phyloP scores from a whole-genome alignment of 148 eudicot species.

The Chenopodium berlandieri region DNA sequence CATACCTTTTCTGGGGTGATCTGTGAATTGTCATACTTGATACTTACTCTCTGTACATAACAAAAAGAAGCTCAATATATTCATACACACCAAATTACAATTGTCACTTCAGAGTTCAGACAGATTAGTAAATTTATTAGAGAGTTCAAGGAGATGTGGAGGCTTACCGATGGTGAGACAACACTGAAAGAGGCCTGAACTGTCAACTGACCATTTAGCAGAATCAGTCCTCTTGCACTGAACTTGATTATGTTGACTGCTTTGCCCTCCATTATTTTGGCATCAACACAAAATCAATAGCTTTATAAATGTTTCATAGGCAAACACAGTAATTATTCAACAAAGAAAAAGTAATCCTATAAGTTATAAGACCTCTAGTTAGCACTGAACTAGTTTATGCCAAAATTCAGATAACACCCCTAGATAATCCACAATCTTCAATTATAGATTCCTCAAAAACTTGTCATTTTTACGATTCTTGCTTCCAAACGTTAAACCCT shows the following conservation, averaged over 20 bases:
- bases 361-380: neutral
- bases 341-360: neutral
- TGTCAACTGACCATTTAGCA: conserved; percentile 71
- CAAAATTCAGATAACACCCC: neutral
- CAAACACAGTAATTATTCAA: neutral
- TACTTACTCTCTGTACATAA: conserved; percentile 59
- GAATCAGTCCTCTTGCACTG: conserved; percentile 71
- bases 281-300: conserved; percentile 32
- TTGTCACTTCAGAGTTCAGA: neutral
- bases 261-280: conserved; percentile 79
- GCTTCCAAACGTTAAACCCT: neutral
- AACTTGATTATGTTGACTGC: conserved; percentile 83
- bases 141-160: neutral
- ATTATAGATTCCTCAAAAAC: too few species aligned
- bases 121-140: neutral
- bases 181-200: conserved; percentile 65
- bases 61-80: neutral
- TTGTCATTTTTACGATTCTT: neutral
- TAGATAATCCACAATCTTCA: neutral
- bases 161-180: conserved; percentile 65
- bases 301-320: conserved; percentile 11
- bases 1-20: conserved; percentile 66
- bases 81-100: neutral
- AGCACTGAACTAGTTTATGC: neutral
- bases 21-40: conserved; percentile 44